Evolutionary conservation across 345 rosid genomes (phyloP).

Genomic region (Leavenworthia alabamica): DNA sequence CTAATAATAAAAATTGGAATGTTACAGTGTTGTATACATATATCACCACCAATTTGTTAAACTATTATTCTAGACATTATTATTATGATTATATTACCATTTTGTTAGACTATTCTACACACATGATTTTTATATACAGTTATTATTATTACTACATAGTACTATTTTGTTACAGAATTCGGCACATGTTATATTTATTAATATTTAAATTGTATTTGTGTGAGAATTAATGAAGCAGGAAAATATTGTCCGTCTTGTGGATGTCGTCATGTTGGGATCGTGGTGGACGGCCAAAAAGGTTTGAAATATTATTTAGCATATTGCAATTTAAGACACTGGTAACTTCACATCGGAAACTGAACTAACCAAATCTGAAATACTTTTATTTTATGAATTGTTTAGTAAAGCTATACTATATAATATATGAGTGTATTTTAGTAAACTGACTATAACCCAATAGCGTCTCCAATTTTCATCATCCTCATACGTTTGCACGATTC

Average conservation of each 20-base stretch:
- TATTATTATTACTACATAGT: background rate
- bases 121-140: too few relatives aligned
- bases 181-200: background rate
- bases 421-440: background rate
- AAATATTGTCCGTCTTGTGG: slow-evolving; percentile 15
- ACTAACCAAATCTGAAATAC: background rate
- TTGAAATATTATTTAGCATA: too few relatives aligned
- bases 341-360: background rate
- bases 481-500: slow-evolving; percentile 68
- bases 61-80: too few relatives aligned
- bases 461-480: slow-evolving; percentile 54
- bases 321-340: background rate
- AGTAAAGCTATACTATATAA: background rate
- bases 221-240: slow-evolving; percentile 1
- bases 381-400: background rate
- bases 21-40: background rate
- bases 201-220: background rate
- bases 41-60: too few relatives aligned
- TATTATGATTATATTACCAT: background rate
- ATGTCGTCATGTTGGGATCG: slow-evolving; percentile 3
- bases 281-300: slow-evolving; percentile 2
- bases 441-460: slow-evolving; percentile 33
- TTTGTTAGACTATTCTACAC: background rate
- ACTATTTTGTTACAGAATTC: background rate
- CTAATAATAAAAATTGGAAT: too few relatives aligned